Evolutionary conservation across 176 grass and related monocot genomes (phyloP), one percentile per base, ranked within the genome.

Genomic region (Bolboschoenus planiculmis): DNA sequence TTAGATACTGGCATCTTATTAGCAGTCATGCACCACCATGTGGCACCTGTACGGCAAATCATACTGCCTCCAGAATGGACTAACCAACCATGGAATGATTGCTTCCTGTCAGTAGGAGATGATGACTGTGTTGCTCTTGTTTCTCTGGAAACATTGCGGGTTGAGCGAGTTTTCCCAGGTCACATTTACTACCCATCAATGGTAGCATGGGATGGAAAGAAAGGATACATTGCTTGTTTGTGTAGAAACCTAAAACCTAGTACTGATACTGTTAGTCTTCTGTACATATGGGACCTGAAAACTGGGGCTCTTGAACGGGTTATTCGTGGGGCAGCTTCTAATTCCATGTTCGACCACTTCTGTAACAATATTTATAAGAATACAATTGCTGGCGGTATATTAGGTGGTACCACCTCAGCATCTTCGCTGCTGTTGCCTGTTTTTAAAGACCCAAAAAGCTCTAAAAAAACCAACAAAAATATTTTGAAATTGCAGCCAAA

Each of bases 221-320:
- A 94, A 92, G 94, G 94, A 18, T 97, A 97, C 61, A 89, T 97
- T 83, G 94, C 92, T 86, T 97, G 94, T 87, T 90, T 94, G 62
- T 94, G 91, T 60, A 86, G 83, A 63, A 97, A 90, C 89, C 37
- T 90, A 63, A 85, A 89, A 74, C 87, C 84, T 82, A 87, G 73
- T 72, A 85, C 81, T 65, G 88, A 92, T 78, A 40, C 80, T 71
- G 88, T 87, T 82, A 92, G 86, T 36, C 47, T 88, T 81, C 63
- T 97, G 67, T 97, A 94, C 81, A 88, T 97, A 83, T 97, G 94
- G 94, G 94, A 97, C 87, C 55, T 97, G 80, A 97, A 97, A 90
- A 86, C 92, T 10, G 94, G 94, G 64, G 88, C 92, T 79, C 85
- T 86, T 85, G 94, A 97, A 35, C 75, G 90, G 53, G 84, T 94